Evolutionary conservation across 495 filamentous ascomycete species (phyloP).

Genomic region (Massariosphaeria phaeospora): DNA sequence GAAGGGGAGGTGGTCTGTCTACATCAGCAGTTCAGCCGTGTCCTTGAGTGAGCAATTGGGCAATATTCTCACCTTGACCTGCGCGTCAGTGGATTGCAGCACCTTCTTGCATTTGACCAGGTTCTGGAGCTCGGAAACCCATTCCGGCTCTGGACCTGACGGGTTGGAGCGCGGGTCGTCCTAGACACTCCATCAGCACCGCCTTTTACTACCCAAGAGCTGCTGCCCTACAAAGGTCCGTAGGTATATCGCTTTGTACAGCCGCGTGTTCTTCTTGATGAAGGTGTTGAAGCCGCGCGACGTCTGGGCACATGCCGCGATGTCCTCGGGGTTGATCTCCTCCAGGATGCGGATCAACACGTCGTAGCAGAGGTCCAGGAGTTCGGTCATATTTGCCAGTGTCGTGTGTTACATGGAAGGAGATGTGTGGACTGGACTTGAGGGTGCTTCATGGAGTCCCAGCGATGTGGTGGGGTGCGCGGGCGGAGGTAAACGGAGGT

Average conservation of each 20-base stretch:
- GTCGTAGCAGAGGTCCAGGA: constrained; percentile 47
- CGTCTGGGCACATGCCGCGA: constrained; percentile 45
- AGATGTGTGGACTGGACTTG: no score
- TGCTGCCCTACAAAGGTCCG: constrained; percentile 38
- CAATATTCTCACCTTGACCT: constrained; percentile 36
- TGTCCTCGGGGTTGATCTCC: constrained; percentile 50
- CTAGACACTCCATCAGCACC: constrained; percentile 31
- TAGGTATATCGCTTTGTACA: constrained; percentile 53
- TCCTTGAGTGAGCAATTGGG: background rate
- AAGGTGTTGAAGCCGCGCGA: constrained; percentile 48
- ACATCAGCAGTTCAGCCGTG: constrained; percentile 1
- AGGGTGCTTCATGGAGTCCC: no score
- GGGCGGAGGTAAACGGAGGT: no score
- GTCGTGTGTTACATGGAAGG: no score
- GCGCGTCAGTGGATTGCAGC: constrained; percentile 36
- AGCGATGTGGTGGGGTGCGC: no score
- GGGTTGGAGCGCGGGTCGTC: constrained; percentile 39
- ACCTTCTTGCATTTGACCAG: constrained; percentile 47
- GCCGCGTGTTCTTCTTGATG: constrained; percentile 47
- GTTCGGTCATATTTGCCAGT: constrained; percentile 14
- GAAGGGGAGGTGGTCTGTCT: constrained; percentile 27
- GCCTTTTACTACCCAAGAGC: background rate
- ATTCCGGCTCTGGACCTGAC: constrained; percentile 40
- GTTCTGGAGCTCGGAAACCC: constrained; percentile 49
- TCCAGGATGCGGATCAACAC: constrained; percentile 53